Percentiles rank a stretch among this genome's conserved stretches.
Evolutionary conservation across 257 asterid genomes (phyloP).

Genomic region (Primulina eburnea): DNA sequence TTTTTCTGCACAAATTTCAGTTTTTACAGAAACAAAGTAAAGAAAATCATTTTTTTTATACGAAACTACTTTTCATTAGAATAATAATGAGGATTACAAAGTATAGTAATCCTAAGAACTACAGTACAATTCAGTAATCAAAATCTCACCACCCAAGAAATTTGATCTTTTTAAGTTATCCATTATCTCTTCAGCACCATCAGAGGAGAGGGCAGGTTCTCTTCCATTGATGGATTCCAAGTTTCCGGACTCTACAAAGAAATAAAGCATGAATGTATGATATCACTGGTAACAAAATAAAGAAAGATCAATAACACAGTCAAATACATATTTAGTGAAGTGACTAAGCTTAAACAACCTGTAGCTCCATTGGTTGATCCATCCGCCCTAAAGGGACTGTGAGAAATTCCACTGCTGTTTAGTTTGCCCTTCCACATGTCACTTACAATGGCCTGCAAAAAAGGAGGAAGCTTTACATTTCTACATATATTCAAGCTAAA

Average conservation of each 20-base stretch:
- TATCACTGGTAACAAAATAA: neutral
- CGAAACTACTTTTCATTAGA: too few relatives aligned
- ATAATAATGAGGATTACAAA: too few relatives aligned
- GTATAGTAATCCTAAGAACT: too few relatives aligned
- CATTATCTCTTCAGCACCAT: conserved; percentile 34
- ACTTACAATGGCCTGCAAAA: conserved; percentile 52
- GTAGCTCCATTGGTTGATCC: conserved; percentile 52
- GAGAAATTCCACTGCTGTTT: conserved; percentile 65
- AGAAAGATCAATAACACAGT: neutral
- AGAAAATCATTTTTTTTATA: neutral
- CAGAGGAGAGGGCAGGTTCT: conserved; percentile 31
- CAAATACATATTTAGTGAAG: conserved; percentile 1
- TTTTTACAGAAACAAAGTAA: conserved; percentile 35
- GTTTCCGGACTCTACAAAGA: conserved; percentile 40
- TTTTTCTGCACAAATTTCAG: conserved; percentile 30
- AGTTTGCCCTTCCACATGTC: conserved; percentile 76
- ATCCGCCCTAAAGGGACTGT: conserved; percentile 51
- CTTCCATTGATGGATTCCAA: conserved; percentile 41
- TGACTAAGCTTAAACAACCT: conserved; percentile 39
- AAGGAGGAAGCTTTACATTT: conserved; percentile 6
- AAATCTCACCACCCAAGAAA: neutral
- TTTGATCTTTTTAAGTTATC: conserved; percentile 19
- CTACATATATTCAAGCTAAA: conserved; percentile 19
- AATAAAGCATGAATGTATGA: conserved; percentile 12
- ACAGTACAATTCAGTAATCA: neutral